Evolutionary conservation across 2,329 filamentous ascomycete genomes (phyloP), one percentile per base, ranked within the genome.

Genomic region (Cladosporium sp.): DNA sequence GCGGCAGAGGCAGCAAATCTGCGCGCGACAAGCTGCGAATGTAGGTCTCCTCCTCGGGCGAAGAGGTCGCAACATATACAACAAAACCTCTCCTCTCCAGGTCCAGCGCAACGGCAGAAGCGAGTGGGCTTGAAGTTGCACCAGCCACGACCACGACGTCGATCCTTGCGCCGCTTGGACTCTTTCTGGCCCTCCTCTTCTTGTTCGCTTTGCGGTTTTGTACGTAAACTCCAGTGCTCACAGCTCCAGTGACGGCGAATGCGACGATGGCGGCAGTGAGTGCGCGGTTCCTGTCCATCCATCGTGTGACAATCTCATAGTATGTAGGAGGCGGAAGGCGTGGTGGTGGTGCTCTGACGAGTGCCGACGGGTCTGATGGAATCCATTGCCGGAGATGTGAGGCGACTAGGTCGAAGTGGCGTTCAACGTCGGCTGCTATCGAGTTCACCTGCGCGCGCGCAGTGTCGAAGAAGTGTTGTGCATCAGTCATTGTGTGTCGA

Each of bases 41-140:
- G 62, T 88, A 77, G 35, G 86, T 80, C 71, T 97, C 91, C 64
- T 97, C 93, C 66, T 96, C 90, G 59, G 86, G 77, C n/a, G 85
- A 90, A 62, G 85, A 88, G 67, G 91, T 93, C 0, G 96, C 89
- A 60, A 99, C 80, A 72, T 91, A 99, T 57, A 97, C 90, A 60
- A 97, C 89, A 72, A 95, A 97, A 4, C 94, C 94, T 62, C 91
- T 85, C 59, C 91, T 82, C 75, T 97, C 94, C 64, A 99, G 79
- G 69, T 99, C 94, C 48, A 92, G 75, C 2, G 91, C 86, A 55
- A 97, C 78, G 10, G 90, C 91, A 67, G 87, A 88, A 6, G 91
- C 93, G 68, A 97, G 80, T 15, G 92, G 89, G 66, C 96, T 86
- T 50, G 87, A 84, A 2, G 91, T 89, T 19, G 90, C 91, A n/a